phyloP scores from a whole-genome alignment of 2,329 filamentous ascomycete species.

The Fusarium denticulatum region DNA sequence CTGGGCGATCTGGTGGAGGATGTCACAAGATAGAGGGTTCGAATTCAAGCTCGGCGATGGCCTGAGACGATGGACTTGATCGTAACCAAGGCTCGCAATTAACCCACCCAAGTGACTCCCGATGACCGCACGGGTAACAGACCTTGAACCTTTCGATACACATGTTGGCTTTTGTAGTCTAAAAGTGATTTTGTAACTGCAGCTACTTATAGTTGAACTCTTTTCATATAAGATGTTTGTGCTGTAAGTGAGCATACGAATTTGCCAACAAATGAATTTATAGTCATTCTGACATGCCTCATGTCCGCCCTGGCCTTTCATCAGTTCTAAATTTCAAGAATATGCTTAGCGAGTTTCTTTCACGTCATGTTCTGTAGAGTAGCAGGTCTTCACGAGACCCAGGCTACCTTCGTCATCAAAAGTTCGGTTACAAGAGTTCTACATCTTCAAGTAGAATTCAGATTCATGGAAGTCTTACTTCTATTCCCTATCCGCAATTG shows the following conservation, averaged over 20 bases:
- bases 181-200: neutral
- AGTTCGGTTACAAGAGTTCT: neutral
- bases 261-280: neutral
- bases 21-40: neutral
- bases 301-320: neutral
- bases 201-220: neutral
- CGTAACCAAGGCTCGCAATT: neutral
- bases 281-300: neutral
- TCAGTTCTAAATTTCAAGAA: neutral
- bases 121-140: neutral
- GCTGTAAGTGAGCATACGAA: neutral
- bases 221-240: neutral
- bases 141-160: neutral
- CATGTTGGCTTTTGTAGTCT: neutral
- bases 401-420: neutral
- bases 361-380: neutral
- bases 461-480: accelerated
- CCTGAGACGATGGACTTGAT: neutral
- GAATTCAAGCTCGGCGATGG: neutral
- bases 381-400: neutral
- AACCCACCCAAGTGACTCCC: neutral
- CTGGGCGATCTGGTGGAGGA: neutral
- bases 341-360: neutral
- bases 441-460: neutral
- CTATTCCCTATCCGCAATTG: neutral